Evolutionary conservation across 78 protist genomes (phyloP).

Genomic region (Emiliania huxleyi): DNA sequence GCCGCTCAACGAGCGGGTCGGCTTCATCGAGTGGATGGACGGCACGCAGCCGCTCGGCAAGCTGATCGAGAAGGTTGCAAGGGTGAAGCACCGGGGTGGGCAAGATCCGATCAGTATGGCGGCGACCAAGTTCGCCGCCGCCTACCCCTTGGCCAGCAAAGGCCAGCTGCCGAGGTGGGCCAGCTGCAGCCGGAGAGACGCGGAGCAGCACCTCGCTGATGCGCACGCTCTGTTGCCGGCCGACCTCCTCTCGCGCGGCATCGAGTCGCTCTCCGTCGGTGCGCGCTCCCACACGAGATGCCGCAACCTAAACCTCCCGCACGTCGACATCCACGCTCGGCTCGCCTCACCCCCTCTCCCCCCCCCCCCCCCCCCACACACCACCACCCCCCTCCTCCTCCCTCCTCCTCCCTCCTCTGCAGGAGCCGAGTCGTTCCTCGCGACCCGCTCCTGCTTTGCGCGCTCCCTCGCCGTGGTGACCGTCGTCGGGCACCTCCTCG

Average conservation of each 20-base stretch:
- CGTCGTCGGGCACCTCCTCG: conserved; percentile 69
- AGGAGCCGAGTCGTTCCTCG: conserved; percentile 65
- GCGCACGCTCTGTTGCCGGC: conserved; percentile 31
- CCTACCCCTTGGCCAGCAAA: too few relatives aligned
- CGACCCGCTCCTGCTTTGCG: conserved; percentile 61
- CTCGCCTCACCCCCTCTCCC: too few relatives aligned
- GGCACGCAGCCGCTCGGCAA: conserved; percentile 67
- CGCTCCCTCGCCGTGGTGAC: conserved; percentile 68
- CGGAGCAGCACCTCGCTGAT: neutral
- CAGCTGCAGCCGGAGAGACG: neutral
- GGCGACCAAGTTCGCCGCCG: neutral
- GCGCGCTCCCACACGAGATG: too few relatives aligned
- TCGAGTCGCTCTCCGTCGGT: conserved; percentile 50
- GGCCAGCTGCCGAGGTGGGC: neutral
- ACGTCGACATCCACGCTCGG: too few relatives aligned
- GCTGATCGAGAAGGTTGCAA: conserved; percentile 38
- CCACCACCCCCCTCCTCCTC: too few relatives aligned
- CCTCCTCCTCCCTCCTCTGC: too few relatives aligned
- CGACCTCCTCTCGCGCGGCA: conserved; percentile 52
- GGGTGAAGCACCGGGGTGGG: too few relatives aligned
- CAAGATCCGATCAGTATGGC: too few relatives aligned
- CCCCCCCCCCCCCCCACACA: too few relatives aligned
- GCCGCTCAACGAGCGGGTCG: conserved; percentile 76
- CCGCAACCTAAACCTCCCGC: too few relatives aligned
- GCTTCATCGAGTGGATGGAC: conserved; percentile 88